Evolutionary conservation across 352 stramenopile genomes (phyloP), one percentile per base, ranked within the genome.

Genomic region (Peronosclerospora sorghi): DNA sequence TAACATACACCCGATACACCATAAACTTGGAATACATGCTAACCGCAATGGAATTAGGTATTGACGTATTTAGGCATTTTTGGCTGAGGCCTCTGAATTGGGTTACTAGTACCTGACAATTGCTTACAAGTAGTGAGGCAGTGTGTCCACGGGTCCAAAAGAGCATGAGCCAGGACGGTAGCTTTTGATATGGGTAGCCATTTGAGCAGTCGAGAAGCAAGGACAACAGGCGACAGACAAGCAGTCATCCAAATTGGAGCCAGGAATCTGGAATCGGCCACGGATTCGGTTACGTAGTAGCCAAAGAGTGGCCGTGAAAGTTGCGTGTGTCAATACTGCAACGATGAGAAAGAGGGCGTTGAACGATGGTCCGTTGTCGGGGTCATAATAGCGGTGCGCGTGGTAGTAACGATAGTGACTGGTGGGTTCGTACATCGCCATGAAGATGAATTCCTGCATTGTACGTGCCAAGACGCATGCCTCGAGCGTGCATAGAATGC

Each of bases 161-260:
- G 54, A 51, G 45, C 69, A 85, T 26, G 56, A 59, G 10, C 67
- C 55, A 1, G 69, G 66, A 26, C 23, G 56, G 54, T 80, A 82
- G 49, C 68, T 78, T 40, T 73, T 73, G 41, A 76, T 56, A 38
- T 85, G 72, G 15, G 68, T 62, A 1, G 66, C 67, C 55, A 85
- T 74, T 46, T 85, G 72, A n/a, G 72, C 67, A 24, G 73, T 67
- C 5, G 56, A 46, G 48, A 70, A 80, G 57, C 66, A 76, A 18
- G 56, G 49, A 26, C 68, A 78, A 35, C 50, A 81, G 8, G 45
- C 59, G 13, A 59, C 52, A 3, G 52, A 47, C 40, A 58, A 3
- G n/a, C 38, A 71, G 53, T 81, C 68, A 5, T 59, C 45, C 4
- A 27, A 8, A 4, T 44, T 61, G 14, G 54, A 62, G n/a, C 72